These are phyloP conservation scores for Fusarium beomiforme DNA, from an alignment of 2,329 filamentous ascomycete species.

Conservation along the genomic window DNA sequence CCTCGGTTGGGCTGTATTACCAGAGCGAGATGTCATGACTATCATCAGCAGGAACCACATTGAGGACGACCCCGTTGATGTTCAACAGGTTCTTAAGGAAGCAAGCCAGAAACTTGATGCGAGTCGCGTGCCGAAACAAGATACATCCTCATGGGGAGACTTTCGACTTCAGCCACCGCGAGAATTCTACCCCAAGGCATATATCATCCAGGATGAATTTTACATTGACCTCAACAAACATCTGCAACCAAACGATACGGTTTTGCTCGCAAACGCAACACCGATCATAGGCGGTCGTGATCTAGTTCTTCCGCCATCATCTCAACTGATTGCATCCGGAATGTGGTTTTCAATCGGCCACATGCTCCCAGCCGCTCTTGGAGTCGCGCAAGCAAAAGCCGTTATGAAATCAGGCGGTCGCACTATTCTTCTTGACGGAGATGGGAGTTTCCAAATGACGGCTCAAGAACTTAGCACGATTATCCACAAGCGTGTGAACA, in stretches of 20 bases:
- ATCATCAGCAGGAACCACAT: neutral
- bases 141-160: neutral
- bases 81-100: neutral
- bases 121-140: fast-evolving
- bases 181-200: neutral
- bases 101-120: fast-evolving
- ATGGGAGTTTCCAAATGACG: slow-evolving; percentile 20
- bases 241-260: neutral
- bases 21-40: neutral
- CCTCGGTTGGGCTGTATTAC: neutral
- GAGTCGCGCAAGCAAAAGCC: neutral
- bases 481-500: neutral
- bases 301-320: neutral
- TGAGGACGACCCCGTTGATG: neutral
- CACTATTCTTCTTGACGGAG: slow-evolving; percentile 7
- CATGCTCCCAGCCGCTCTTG: slow-evolving; percentile 7
- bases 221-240: neutral
- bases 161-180: neutral
- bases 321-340: slow-evolving; percentile 13
- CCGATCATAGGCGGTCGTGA: slow-evolving; percentile 19
- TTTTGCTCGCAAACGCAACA: slow-evolving; percentile 7
- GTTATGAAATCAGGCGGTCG: neutral
- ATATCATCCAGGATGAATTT: slow-evolving; percentile 7
- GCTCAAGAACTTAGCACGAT: slow-evolving; percentile 13
- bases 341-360: slow-evolving; percentile 23